Evolutionary conservation across 2,329 filamentous ascomycete genomes (phyloP), one percentile per base, ranked within the genome.

Genomic region (Fusarium chaquense): DNA sequence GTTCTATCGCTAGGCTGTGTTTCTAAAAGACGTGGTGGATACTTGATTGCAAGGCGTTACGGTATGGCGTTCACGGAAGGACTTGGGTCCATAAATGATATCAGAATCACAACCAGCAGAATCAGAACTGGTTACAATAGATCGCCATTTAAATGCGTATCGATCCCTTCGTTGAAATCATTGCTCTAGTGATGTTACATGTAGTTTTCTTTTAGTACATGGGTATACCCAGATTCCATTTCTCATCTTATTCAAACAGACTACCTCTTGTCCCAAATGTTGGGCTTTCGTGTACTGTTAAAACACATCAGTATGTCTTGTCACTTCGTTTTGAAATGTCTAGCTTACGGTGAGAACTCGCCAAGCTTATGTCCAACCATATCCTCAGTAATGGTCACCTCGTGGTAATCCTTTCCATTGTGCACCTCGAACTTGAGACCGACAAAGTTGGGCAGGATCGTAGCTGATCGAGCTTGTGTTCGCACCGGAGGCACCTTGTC

Each of bases 351-450:
- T 67, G 93, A 90, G 79, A 97, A 98, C 82, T 98, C 94, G 75
- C 94, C 94, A 73, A 98, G 85, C 83, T 97, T 98, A 81, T 96
- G 92, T 56, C 94, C 94, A 51, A 98, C 94, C 94, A 98, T 98
- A 76, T 97, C 93, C 79, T 97, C 94, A 18, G 94, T 97, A 69
- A 98, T 92, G 71, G 85, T 86, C 57, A 97, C 86, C 73, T 96
- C 92, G 74, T 91, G 83, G 81, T 97, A 97, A 33, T 87, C 87
- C 83, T 96, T 97, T 76, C 94, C 94, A 79, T 97, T 97, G 83
- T 98, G 91, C 63, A 98, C 88, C 81, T 94, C 91, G 80, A 98
- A 98, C 78, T 89, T 90, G 75, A 97, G 83, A 16, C 94, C 94
- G 56, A 98, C 93, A 78, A 97, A 97, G 81, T 92, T 97, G 68